Percentiles rank a stretch among this genome's conserved stretches.
Conservation (phyloP, 208 protist species). For the Endotrypanum monterogeii region DNA sequence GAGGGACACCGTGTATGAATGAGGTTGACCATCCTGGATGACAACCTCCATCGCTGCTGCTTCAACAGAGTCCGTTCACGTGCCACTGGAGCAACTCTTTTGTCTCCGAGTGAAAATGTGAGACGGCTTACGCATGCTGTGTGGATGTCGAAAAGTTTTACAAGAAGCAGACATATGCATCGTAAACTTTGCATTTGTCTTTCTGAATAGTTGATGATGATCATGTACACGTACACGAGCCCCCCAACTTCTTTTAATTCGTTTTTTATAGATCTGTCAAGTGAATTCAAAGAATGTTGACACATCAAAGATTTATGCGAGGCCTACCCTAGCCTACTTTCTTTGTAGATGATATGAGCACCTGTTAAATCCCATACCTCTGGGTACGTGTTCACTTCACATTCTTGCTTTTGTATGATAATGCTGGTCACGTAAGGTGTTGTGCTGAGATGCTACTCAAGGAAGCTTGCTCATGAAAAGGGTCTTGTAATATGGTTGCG, state of each 20-base stretch:
- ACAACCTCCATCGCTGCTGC: slow-evolving; percentile 56
- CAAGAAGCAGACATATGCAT: background rate
- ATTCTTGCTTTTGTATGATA: background rate
- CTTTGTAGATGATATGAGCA: background rate
- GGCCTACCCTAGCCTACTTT: background rate
- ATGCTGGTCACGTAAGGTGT: background rate
- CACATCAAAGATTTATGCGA: background rate
- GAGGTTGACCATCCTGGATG: slow-evolving; percentile 51
- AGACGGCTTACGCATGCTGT: background rate
- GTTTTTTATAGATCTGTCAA: background rate
- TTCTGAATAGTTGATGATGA: background rate
- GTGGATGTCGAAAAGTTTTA: background rate
- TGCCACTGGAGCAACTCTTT: background rate
- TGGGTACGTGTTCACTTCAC: background rate
- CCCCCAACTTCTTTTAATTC: background rate
- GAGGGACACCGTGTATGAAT: slow-evolving; percentile 41
- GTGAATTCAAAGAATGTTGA: too few relatives aligned
- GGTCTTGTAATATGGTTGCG: background rate
- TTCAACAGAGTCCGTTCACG: slow-evolving; percentile 42
- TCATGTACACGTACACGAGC: background rate
- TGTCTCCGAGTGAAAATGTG: background rate
- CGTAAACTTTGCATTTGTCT: background rate
- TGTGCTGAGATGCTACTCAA: background rate
- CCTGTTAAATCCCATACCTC: background rate
- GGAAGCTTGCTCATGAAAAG: background rate